Percentiles rank a stretch among this genome's conserved stretches.
phyloP scores from a whole-genome alignment of 208 protist species.

The Naegleria fowleri region DNA sequence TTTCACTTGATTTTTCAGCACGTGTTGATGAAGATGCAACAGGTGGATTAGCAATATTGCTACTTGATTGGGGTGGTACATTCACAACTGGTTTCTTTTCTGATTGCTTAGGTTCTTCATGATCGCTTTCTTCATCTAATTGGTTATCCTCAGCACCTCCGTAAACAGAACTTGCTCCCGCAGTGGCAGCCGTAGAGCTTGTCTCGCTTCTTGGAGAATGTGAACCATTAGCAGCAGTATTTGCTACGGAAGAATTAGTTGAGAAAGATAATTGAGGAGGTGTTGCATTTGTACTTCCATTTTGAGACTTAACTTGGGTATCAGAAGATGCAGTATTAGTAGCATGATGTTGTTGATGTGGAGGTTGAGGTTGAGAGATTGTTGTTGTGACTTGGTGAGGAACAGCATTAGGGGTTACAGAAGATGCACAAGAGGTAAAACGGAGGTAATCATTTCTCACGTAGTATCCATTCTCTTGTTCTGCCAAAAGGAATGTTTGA shows the following conservation, averaged over 20 bases:
- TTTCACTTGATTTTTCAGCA: not conserved
- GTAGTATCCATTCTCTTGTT: slow-evolving; percentile 10
- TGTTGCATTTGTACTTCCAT: not conserved
- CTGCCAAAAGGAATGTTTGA: slow-evolving; percentile 10
- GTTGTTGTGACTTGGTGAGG: not conserved
- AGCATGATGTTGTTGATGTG: not conserved
- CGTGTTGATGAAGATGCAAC: not conserved
- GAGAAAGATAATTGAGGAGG: not conserved
- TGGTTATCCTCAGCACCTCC: not conserved
- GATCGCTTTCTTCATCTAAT: not conserved
- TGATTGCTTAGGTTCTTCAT: not conserved
- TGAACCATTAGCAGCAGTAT: not conserved
- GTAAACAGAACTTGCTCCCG: not conserved
- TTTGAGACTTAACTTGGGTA: not conserved
- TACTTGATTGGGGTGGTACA: not conserved
- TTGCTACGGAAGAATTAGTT: not conserved
- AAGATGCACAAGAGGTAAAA: not conserved
- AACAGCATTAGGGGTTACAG: not conserved
- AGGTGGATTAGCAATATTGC: not conserved
- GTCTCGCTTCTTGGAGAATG: not conserved
- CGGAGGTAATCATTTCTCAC: slow-evolving; percentile 1
- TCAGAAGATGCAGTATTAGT: not conserved
- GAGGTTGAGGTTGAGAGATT: not conserved
- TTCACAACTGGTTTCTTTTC: not conserved
- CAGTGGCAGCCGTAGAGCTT: not conserved